Evolutionary conservation across 148 eudicot genomes (phyloP).

Genomic region (Camellia granthamiana): DNA sequence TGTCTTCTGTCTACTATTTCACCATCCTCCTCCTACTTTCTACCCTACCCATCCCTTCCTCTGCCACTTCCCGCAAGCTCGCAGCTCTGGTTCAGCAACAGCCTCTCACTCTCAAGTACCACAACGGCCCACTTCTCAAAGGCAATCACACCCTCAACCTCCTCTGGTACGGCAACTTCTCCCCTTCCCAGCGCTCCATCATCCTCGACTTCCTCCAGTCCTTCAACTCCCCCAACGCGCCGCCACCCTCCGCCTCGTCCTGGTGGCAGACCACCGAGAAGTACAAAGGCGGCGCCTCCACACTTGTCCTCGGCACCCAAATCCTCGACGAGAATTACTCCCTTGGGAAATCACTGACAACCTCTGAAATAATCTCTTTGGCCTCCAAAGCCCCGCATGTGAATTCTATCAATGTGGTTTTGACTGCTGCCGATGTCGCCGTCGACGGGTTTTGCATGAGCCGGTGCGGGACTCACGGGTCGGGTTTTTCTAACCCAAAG

Average conservation of each 20-base stretch:
- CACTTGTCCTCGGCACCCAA: constrained; percentile 31
- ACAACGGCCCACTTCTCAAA: constrained; percentile 43
- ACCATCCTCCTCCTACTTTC: constrained; percentile 1
- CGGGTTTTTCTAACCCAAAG: constrained; percentile 12
- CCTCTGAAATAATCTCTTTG: constrained; percentile 19
- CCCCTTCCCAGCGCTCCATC: constrained; percentile 38
- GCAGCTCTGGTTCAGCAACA: constrained; percentile 29
- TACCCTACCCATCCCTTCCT: not conserved
- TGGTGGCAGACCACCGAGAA: constrained; percentile 48
- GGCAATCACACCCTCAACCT: constrained; percentile 42
- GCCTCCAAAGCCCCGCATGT: constrained; percentile 16
- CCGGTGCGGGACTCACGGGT: constrained; percentile 43
- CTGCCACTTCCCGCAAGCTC: constrained; percentile 5
- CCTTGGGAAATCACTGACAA: constrained; percentile 35
- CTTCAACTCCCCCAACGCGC: constrained; percentile 13
- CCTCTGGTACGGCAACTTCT: constrained; percentile 55
- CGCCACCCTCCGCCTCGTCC: constrained; percentile 33
- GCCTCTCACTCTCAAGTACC: constrained; percentile 38
- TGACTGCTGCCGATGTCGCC: constrained; percentile 43
- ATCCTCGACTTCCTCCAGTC: constrained; percentile 37
- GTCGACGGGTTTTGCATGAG: constrained; percentile 47
- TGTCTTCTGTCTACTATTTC: constrained; percentile 21
- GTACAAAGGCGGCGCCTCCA: constrained; percentile 28
- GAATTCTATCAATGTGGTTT: constrained; percentile 36
- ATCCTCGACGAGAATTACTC: constrained; percentile 35